Evolutionary conservation across 1,284 basidiomycete genomes (phyloP).

Genomic region (Austropuccinia psidii): DNA sequence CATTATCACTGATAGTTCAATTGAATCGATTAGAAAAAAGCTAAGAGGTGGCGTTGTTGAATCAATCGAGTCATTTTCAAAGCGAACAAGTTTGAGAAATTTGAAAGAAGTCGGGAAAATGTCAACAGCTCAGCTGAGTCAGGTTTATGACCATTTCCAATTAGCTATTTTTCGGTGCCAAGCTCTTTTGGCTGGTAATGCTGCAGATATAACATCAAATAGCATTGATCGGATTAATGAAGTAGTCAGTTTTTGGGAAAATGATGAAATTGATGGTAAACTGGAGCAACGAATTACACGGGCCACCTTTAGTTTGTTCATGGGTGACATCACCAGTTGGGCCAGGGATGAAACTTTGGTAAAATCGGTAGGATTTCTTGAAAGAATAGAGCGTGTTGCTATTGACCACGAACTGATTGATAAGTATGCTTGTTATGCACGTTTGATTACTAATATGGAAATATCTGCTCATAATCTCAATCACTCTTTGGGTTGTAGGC

Average conservation of each 20-base stretch:
- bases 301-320: slow-evolving; percentile 76
- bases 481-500: slow-evolving; percentile 51
- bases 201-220: slow-evolving; percentile 27
- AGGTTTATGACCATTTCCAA: slow-evolving; percentile 75
- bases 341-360: slow-evolving; percentile 90
- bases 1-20: slow-evolving; percentile 89
- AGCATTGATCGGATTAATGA: slow-evolving; percentile 30
- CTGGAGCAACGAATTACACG: slow-evolving; percentile 82
- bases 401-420: slow-evolving; percentile 69
- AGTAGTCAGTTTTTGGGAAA: slow-evolving; percentile 38
- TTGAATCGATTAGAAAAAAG: slow-evolving; percentile 73
- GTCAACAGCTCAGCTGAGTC: slow-evolving; percentile 67
- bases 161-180: slow-evolving; percentile 41
- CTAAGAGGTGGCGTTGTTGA: slow-evolving; percentile 86
- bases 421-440: slow-evolving; percentile 40
- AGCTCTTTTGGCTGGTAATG: slow-evolving; percentile 35
- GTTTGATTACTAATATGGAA: neutral
- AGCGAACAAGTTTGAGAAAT: slow-evolving; percentile 86
- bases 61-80: slow-evolving; percentile 90
- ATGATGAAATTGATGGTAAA: slow-evolving; percentile 59
- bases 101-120: slow-evolving; percentile 73
- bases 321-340: slow-evolving; percentile 93
- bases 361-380: slow-evolving; percentile 75
- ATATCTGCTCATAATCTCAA: neutral
- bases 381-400: slow-evolving; percentile 63